Base-by-base conservation (phyloP, 768 basidiomycete species). In the Podaxis sp. region DNA sequence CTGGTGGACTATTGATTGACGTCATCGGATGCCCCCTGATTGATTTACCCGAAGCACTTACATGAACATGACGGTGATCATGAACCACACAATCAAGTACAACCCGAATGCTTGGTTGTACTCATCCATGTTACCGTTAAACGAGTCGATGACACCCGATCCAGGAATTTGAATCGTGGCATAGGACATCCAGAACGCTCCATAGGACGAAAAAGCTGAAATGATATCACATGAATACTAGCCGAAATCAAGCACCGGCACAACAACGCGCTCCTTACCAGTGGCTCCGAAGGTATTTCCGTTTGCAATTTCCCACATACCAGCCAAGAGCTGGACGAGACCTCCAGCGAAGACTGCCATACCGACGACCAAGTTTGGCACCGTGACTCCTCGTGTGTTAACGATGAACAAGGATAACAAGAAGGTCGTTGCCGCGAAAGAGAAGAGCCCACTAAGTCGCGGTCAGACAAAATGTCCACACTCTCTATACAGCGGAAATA, bases 121-220 rank as follows among this genome's bases (percentile, higher is more conserved):
- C 69, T 87, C 81, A 22, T 63, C 63, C 12, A 69, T 66, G 56
- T 72, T 70, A 0, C 67, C 54, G 7, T 30, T 12, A 65, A 88
- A 92, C 1, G 90, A 84, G 0, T 74, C 69, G 3, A 70, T 48
- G 46, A 92, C 76, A 3, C 89, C 89, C 0, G 81, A 81, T n/a
- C 78, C 76, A 0, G 91, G 91, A 50, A 90, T 83, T 70, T 86
- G 78, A 61, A 92, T 85, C 0, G 83, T 78, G 5, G 84, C 89
- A 58, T 84, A 91, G 2, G 90, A 90, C 79, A 92, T 77, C 91
- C 91, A 93, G 78, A 93, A 93, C 0, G 82, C 84, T 33, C 90
- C 90, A 62, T 87, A 93, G 3, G 84, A 85, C 1, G 87, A 77
- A 76, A 93, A 90, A 0, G 86, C 91, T 89, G 5, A 17, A 33